Evolutionary conservation across 1,284 basidiomycete genomes (phyloP).

Genomic region (Puccinia triticina): DNA sequence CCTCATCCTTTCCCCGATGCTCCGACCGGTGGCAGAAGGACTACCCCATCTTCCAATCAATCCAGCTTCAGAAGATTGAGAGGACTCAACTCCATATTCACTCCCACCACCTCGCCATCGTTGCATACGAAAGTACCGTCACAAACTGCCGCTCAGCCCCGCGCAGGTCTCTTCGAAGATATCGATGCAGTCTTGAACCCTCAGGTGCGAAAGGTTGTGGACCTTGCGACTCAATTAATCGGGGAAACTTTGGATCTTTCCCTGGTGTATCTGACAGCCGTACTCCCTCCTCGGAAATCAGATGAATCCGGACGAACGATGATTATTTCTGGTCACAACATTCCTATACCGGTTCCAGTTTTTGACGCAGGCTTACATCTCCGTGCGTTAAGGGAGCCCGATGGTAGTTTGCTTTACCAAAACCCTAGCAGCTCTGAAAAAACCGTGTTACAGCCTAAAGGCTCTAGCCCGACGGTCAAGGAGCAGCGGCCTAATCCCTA

Average conservation of each 20-base stretch:
- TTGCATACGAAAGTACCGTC: background rate
- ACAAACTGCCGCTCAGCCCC: background rate
- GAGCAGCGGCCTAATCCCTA: background rate
- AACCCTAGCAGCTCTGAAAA: slow-evolving; percentile 38
- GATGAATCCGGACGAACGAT: slow-evolving; percentile 13
- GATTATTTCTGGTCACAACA: slow-evolving; percentile 36
- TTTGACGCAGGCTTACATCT: slow-evolving; percentile 34
- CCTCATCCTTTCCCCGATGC: background rate
- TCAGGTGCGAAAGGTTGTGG: slow-evolving; percentile 35
- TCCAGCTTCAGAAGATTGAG: background rate
- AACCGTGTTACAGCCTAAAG: slow-evolving; percentile 10
- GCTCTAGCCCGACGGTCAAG: too few species aligned
- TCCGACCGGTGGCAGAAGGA: background rate
- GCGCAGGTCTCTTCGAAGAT: slow-evolving; percentile 39
- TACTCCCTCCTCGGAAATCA: background rate
- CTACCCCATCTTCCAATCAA: slow-evolving; percentile 13
- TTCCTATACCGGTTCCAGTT: slow-evolving; percentile 29
- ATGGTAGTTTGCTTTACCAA: slow-evolving; percentile 45
- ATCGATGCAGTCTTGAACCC: slow-evolving; percentile 15
- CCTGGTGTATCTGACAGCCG: slow-evolving; percentile 42
- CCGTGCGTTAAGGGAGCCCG: slow-evolving; percentile 25
- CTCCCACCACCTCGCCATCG: background rate
- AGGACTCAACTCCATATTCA: background rate
- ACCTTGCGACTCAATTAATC: slow-evolving; percentile 40
- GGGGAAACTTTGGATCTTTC: slow-evolving; percentile 44